phyloP scores from a whole-genome alignment of 345 rosid species.

The Pistacia vera region DNA sequence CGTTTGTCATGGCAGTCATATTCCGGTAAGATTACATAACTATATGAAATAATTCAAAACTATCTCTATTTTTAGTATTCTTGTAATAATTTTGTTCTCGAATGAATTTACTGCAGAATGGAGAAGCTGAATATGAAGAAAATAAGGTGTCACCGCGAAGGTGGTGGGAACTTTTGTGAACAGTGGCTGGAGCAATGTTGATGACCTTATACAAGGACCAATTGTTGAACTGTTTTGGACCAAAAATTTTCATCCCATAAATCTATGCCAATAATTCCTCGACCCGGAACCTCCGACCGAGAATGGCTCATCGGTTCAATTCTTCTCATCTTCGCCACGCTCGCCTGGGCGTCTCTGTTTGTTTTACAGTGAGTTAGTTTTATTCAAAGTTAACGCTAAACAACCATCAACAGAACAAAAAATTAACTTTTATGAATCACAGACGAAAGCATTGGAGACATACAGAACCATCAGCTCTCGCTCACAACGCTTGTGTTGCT shows the following conservation, averaged over 20 bases:
- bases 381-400: too few species aligned
- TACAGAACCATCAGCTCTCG: conserved; percentile 82
- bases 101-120: conserved; percentile 49
- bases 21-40: conserved; percentile 34
- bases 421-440: not conserved
- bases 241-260: conserved; percentile 34
- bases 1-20: conserved; percentile 77
- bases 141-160: conserved; percentile 81
- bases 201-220: conserved; percentile 89
- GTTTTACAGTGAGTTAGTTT: conserved; percentile 55
- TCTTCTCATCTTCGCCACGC: conserved; percentile 79
- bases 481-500: conserved; percentile 81
- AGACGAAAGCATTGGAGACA: conserved; percentile 88
- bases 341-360: conserved; percentile 88
- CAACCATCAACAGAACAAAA: too few species aligned
- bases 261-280: conserved; percentile 20
- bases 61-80: too few species aligned
- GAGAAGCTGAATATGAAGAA: conserved; percentile 70
- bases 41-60: not conserved
- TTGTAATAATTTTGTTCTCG: too few species aligned
- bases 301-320: conserved; percentile 77
- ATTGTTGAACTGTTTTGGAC: conserved; percentile 63
- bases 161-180: conserved; percentile 68
- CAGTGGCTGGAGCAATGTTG: conserved; percentile 82
- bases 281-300: conserved; percentile 30